Conservation (phyloP, 495 filamentous ascomycete species). For the Massariosphaeria phaeospora region DNA sequence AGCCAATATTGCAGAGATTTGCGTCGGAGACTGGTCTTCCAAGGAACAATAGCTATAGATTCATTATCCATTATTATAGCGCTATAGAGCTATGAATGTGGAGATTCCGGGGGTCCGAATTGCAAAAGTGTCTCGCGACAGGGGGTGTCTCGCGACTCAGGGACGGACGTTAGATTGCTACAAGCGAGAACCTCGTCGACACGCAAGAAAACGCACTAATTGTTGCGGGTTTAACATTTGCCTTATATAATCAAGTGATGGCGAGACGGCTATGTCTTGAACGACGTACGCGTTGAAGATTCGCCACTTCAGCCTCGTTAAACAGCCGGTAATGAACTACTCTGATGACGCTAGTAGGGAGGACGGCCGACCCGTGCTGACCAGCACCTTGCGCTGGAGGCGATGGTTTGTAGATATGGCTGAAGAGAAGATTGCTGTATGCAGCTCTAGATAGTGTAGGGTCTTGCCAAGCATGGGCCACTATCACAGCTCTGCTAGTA, state of each 20-base stretch:
- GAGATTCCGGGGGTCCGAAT: background rate
- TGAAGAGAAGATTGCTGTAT: background rate
- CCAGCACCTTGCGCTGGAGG: background rate
- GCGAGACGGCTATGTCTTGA: no score
- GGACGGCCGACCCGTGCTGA: no score
- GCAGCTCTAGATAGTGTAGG: background rate
- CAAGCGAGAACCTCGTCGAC: background rate
- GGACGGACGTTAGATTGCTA: constrained; percentile 7
- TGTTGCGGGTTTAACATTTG: no score
- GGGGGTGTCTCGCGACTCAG: constrained; percentile 7
- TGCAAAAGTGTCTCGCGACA: constrained; percentile 3
- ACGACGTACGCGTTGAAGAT: background rate
- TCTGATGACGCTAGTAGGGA: background rate
- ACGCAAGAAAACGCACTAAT: no score
- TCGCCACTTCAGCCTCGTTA: no score
- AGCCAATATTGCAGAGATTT: background rate
- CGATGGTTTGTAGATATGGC: constrained; percentile 2
- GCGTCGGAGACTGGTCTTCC: background rate
- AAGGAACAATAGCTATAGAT: background rate
- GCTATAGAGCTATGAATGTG: background rate
- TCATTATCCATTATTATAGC: background rate
- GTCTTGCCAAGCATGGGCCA: background rate
- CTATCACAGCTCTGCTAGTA: background rate
- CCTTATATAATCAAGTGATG: no score
- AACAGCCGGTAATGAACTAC: no score